Percentiles rank a stretch among this genome's conserved stretches.
These are phyloP conservation scores for Lumnitzera racemosa DNA, from an alignment of 345 rosid genomes.

Conservation along the genomic window DNA sequence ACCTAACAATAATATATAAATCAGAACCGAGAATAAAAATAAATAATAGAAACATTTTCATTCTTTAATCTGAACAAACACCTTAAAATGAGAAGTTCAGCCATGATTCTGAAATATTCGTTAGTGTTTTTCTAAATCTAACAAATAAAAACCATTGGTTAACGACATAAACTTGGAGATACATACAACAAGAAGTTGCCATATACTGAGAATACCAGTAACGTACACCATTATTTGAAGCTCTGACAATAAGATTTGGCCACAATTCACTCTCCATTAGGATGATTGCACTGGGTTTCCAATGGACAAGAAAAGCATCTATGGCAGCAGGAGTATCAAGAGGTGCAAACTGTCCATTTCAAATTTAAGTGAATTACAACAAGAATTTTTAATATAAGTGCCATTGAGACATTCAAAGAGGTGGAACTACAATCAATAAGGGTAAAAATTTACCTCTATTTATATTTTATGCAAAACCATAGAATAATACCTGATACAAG, in stretches of 20 bases:
- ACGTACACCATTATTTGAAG: conserved; percentile 58
- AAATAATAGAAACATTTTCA: not conserved
- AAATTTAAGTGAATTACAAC: conserved; percentile 13
- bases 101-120: not conserved
- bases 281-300: conserved; percentile 72
- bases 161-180: not conserved
- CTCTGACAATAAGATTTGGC: conserved; percentile 78
- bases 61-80: too few relatives aligned
- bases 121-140: not conserved
- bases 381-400: not conserved
- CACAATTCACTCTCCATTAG: conserved; percentile 84
- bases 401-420: too few relatives aligned
- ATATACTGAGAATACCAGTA: conserved; percentile 3
- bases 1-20: not conserved
- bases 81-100: not conserved
- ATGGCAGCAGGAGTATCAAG: conserved; percentile 68
- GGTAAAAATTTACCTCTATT: not conserved
- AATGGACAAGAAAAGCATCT: conserved; percentile 58
- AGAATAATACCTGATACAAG: conserved; percentile 56
- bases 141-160: not conserved
- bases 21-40: not conserved
- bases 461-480: not conserved
- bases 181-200: not conserved
- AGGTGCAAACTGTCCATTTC: conserved; percentile 59
- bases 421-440: not conserved